phyloP scores from a whole-genome alignment of 305 asterid genomes.

The Monarda citriodora region DNA sequence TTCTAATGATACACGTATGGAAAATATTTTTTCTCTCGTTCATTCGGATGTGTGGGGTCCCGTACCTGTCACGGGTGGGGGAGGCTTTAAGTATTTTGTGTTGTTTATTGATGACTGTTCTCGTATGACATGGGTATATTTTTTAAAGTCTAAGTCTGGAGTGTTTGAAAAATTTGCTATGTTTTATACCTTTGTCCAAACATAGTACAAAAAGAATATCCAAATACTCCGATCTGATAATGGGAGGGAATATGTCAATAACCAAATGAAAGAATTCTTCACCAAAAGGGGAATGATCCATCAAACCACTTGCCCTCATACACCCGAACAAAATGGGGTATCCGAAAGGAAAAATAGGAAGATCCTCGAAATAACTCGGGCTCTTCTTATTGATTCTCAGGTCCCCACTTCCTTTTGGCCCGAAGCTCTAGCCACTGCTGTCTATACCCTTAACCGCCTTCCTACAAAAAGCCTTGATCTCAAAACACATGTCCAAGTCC shows the following conservation, averaged over 20 bases:
- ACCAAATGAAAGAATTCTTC: background rate
- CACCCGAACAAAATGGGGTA: background rate
- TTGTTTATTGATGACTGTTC: too few species aligned
- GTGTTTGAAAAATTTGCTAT: too few species aligned
- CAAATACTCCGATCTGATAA: too few species aligned
- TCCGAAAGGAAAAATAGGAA: background rate
- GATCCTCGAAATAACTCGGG: background rate
- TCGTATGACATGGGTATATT: too few species aligned
- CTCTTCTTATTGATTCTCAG: background rate
- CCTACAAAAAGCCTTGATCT: background rate
- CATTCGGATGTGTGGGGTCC: too few species aligned
- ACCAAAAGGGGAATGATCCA: background rate
- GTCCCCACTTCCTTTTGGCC: background rate
- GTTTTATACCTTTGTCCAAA: too few species aligned
- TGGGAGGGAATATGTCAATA: background rate
- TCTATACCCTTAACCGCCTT: background rate
- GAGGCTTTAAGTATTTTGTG: too few species aligned
- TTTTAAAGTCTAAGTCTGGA: too few species aligned
- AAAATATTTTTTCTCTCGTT: too few species aligned
- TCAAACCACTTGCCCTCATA: background rate
- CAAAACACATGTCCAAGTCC: background rate
- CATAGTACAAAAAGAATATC: too few species aligned
- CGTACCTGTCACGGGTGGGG: too few species aligned
- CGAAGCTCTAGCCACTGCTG: background rate
- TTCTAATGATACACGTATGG: too few species aligned